These are phyloP conservation scores for Blastocrithidia nonstop DNA, from an alignment of 208 protist genomes.

Conservation along the genomic window DNA sequence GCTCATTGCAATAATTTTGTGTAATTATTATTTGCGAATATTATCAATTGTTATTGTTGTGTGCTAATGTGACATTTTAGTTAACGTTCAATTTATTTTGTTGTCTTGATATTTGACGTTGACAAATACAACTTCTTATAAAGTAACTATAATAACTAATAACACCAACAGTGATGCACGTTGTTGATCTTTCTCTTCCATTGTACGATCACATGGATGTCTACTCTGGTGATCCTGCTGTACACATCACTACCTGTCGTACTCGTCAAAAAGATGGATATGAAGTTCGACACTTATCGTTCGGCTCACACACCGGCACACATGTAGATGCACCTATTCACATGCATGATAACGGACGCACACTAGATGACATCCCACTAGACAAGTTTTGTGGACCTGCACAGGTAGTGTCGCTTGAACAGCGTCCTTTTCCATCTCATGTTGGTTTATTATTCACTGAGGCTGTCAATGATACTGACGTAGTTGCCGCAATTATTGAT, in stretches of 20 bases:
- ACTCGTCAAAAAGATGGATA: conserved; percentile 20
- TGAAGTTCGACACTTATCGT: conserved; percentile 17
- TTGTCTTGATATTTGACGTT: too few relatives aligned
- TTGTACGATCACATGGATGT: conserved; percentile 23
- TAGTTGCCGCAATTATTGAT: conserved; percentile 6
- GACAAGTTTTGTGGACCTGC: conserved; percentile 17
- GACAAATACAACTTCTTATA: too few relatives aligned
- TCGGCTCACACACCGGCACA: conserved; percentile 30
- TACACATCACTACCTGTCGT: conserved; percentile 15
- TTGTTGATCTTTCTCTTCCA: conserved; percentile 18
- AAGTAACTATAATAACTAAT: too few relatives aligned
- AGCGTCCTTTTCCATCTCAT: conserved; percentile 3
- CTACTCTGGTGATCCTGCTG: conserved; percentile 23
- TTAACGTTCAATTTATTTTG: too few relatives aligned
- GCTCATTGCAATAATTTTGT: too few relatives aligned
- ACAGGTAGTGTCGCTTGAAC: conserved; percentile 3
- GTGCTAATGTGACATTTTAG: too few relatives aligned
- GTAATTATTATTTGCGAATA: too few relatives aligned
- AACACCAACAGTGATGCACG: too few relatives aligned
- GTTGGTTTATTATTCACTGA: conserved; percentile 17
- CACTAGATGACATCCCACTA: conserved; percentile 20
- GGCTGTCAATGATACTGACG: conserved; percentile 4
- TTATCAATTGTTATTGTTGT: too few relatives aligned
- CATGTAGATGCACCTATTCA: conserved; percentile 30
- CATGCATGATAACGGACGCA: conserved; percentile 17